Conservation (phyloP, 2,329 filamentous ascomycete species). For the Fusarium pininemorale region DNA sequence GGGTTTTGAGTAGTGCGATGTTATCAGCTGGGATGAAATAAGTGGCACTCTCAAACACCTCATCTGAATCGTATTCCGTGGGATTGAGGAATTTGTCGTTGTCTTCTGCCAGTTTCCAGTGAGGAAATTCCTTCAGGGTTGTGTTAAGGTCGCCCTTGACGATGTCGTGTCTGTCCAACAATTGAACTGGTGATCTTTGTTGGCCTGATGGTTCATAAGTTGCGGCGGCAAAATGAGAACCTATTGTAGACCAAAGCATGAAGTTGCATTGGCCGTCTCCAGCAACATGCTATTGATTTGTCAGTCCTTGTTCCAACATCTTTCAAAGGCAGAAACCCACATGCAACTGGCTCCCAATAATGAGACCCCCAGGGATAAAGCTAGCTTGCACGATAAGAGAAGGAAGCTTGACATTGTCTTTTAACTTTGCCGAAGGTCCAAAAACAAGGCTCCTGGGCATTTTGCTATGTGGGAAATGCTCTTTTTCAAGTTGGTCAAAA, state of each 20-base stretch:
- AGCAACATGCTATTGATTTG: background rate
- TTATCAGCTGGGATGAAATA: background rate
- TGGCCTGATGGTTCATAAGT: background rate
- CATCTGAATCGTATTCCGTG: background rate
- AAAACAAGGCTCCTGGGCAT: background rate
- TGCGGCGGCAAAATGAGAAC: background rate
- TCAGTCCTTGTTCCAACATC: background rate
- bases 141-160: background rate
- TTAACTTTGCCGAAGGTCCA: background rate
- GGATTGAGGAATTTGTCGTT: background rate
- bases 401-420: background rate
- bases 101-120: background rate
- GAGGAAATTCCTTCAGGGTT: background rate
- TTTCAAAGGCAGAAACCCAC: background rate
- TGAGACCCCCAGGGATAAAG: background rate
- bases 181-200: background rate
- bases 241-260: background rate
- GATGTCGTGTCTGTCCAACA: background rate
- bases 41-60: background rate
- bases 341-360: background rate
- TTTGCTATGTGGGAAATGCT: background rate
- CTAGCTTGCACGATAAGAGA: background rate
- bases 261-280: background rate
- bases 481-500: background rate
- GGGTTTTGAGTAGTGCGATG: background rate